Evolutionary conservation across 2,329 filamentous ascomycete genomes (phyloP), one percentile per base, ranked within the genome.

Genomic region (Microcyclosporella mali): DNA sequence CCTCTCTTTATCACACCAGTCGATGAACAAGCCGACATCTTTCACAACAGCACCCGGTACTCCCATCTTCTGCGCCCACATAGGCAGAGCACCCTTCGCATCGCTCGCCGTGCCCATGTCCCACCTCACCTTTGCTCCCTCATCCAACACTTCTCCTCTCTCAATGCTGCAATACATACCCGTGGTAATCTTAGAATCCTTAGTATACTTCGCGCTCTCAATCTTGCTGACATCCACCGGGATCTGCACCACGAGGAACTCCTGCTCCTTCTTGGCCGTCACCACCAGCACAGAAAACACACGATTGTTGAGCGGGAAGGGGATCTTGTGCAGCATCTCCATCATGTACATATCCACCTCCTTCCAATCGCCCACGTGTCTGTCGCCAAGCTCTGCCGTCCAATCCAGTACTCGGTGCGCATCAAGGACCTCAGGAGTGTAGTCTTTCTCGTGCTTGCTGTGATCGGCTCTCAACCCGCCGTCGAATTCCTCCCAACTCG

Each of bases 51-150:
- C 72, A 1, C 72, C 73, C 1, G 81, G 77, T 37, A 85, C 70
- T 3, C 75, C 78, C 59, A 77, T 56, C 48, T 78, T 80, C 69
- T 88, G 84, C 52, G 83, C 60, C 69, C 72, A 80, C 59, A 73
- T 69, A 0, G 85, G 85, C 43, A 89, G 56, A 19, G 73, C 63
- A 0, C 85, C 85, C 41, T 73, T 72, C 0, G 85, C 85, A 60
- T 89, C 77, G 46, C 80, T 84, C 9, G 81, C 76, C 8, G 85
- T 89, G 7, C 79, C 83, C 83, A 90, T 89, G 45, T 82, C 69
- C 85, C 85, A 92, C 62, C 84, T 80, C 35, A 85, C 71, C 4
- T 64, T 59, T 19, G 37, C 41, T 3, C 55, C 57, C 11, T 48
- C 59, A 4, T 62, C 62, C 3, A 73, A 47, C 55, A 72, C 66